Evolutionary conservation across 108 stramenopile genomes (phyloP).

Genomic region (Seminavis robusta): DNA sequence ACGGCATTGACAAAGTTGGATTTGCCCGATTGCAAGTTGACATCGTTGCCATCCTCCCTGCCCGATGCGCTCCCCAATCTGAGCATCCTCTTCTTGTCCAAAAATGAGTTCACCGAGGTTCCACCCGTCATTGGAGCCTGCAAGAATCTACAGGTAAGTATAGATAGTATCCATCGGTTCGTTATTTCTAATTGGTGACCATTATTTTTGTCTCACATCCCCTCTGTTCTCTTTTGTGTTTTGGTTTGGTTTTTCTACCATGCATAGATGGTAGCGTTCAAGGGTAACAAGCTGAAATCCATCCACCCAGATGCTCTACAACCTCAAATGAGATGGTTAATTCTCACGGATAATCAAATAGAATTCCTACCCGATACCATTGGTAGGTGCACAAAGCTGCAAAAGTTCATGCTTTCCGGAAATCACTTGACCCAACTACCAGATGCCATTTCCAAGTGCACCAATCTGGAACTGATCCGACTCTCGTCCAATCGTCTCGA

Average conservation of each 20-base stretch:
- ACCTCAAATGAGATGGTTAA: conserved; percentile 58
- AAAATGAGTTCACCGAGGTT: conserved; percentile 52
- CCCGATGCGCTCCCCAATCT: conserved; percentile 44
- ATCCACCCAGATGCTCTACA: conserved; percentile 60
- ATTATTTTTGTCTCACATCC: background rate
- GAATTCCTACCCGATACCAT: conserved; percentile 40
- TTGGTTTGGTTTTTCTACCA: background rate
- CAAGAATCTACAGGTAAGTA: conserved; percentile 44
- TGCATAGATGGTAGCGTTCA: conserved; percentile 76
- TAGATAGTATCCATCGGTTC: background rate
- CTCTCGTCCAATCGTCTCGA: conserved; percentile 50
- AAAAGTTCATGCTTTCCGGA: conserved; percentile 66
- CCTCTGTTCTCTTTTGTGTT: no score
- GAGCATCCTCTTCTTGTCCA: conserved; percentile 53
- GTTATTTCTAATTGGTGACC: background rate
- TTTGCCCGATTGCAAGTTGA: conserved; percentile 34
- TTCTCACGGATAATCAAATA: conserved; percentile 59
- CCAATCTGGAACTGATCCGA: conserved; percentile 51
- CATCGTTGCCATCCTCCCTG: conserved; percentile 26
- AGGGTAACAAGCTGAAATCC: conserved; percentile 31
- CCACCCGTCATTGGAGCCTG: conserved; percentile 52
- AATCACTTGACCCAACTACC: conserved; percentile 38
- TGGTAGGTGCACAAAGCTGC: conserved; percentile 46
- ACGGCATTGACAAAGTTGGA: conserved; percentile 40
- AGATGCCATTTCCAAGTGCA: conserved; percentile 24